Evolutionary conservation across 148 eudicot species (phyloP).

Genomic region (Arbutus unedo): DNA sequence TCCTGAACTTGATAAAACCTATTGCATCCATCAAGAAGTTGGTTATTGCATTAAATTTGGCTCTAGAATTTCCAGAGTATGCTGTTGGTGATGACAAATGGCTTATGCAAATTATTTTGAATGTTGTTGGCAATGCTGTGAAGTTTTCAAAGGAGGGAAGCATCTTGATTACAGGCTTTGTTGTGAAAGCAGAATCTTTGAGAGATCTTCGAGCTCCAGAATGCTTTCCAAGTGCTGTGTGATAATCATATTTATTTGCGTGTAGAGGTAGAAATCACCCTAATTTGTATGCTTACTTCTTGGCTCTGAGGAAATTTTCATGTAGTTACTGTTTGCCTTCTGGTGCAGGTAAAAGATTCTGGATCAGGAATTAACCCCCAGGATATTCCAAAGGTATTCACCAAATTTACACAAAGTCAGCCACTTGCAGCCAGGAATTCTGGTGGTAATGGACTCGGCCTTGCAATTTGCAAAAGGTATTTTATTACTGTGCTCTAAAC

Average conservation of each 20-base stretch:
- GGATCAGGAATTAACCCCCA: slow-evolving; percentile 79
- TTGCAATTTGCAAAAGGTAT: slow-evolving; percentile 90
- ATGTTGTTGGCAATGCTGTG: slow-evolving; percentile 85
- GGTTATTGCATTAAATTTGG: slow-evolving; percentile 46
- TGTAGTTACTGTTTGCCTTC: not conserved
- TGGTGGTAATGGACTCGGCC: slow-evolving; percentile 81
- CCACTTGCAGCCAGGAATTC: slow-evolving; percentile 42
- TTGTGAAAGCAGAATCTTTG: slow-evolving; percentile 60
- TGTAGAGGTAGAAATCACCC: slow-evolving; percentile 51
- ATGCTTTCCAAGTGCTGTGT: slow-evolving; percentile 48
- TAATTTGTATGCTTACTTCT: not conserved
- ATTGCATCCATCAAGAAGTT: slow-evolving; percentile 77
- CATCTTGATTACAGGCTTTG: slow-evolving; percentile 51
- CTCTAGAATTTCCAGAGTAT: slow-evolving; percentile 68
- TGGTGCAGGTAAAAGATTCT: slow-evolving; percentile 77
- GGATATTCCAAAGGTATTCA: slow-evolving; percentile 81
- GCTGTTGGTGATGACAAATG: slow-evolving; percentile 89
- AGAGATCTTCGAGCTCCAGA: slow-evolving; percentile 70
- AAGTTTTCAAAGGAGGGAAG: slow-evolving; percentile 88
- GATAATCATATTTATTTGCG: slow-evolving; percentile 68
- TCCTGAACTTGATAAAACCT: slow-evolving; percentile 70
- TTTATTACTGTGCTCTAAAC: not conserved
- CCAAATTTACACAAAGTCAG: slow-evolving; percentile 70
- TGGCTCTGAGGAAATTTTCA: not conserved
- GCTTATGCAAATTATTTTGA: slow-evolving; percentile 74